A percentile compares a stretch with the other conserved stretches of the same genome.
phyloP scores from a whole-genome alignment of 2,329 filamentous ascomycete genomes.

The Tolypocladium pustulatum region DNA sequence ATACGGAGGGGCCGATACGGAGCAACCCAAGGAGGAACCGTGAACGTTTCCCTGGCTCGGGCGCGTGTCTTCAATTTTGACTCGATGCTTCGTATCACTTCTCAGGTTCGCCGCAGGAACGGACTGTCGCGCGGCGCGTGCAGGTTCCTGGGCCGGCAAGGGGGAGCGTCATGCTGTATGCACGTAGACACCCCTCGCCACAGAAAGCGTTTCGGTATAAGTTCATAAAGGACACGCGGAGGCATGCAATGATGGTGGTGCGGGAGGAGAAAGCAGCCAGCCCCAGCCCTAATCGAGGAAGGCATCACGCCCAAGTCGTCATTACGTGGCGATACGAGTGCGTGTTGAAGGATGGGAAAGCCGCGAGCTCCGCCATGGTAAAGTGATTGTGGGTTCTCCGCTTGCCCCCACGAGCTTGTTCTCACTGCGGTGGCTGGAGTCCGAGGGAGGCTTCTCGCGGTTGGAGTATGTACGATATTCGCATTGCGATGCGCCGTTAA shows the following conservation, averaged over 20 bases:
- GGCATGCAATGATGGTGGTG: not conserved
- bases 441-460: no score
- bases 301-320: not conserved
- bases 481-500: not conserved
- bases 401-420: not conserved
- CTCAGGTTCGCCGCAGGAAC: not conserved
- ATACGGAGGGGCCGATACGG: not conserved
- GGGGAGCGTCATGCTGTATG: not conserved
- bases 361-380: not conserved
- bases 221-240: not conserved
- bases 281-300: not conserved
- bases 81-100: not conserved
- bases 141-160: not conserved
- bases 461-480: not conserved
- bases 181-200: not conserved
- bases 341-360: not conserved
- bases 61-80: no score
- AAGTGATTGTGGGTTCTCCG: not conserved
- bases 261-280: not conserved
- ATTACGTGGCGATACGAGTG: not conserved
- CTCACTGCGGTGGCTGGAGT: not conserved
- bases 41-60: not conserved
- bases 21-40: not conserved
- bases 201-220: not conserved
- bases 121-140: not conserved